Evolutionary conservation across 176 grass and related monocot species (phyloP), one percentile per base, ranked within the genome.

Genomic region (Coix lacrymajobi): DNA sequence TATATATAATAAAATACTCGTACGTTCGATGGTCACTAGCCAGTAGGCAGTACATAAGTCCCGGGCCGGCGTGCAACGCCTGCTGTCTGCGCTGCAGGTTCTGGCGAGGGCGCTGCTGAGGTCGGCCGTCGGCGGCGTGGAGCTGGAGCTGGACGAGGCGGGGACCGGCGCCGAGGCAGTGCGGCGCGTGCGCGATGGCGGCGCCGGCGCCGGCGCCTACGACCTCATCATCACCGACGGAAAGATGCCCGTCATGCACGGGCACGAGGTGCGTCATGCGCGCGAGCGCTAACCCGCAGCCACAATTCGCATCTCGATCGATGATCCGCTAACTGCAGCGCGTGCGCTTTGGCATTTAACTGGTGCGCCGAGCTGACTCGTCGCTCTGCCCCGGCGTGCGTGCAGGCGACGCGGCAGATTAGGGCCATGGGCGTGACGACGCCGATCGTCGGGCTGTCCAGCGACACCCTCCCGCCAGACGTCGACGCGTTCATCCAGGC

Each of bases 191-290:
- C 76, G 77, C 32, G 76, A 89, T 31, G 5, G 4, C 37, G 72
- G 22, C 73, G 79, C 1, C 52, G 63, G 29, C 76, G 77, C 4
- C 58, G 57, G 25, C 38, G 62, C 11, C 14, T 91, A 86, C 71
- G 82, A 92, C 26, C 93, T 96, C 82, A 87, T 96, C 73, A 66
- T 96, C 71, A 76, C 87, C 76, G 93, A 96, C 83, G 51, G 56
- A 45, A 75, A 89, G 58, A 91, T 92, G 93, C 85, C 93, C 3
- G 71, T 75, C 75, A 87, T 92, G 90, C 83, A 95, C 69, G 93
- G 90, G 0, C 90, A 75, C 80, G 93, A 95, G 88, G 93, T 95
- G 57, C 20, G 17, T 37, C 51, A 54, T 56, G 51, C n/a, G 40
- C 13, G 45, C 45, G 45, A 11, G 0, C 7, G 8, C 11, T 26